Base-by-base conservation (phyloP, 805 yeast species). In the Zygoascus ofunaensis region DNA sequence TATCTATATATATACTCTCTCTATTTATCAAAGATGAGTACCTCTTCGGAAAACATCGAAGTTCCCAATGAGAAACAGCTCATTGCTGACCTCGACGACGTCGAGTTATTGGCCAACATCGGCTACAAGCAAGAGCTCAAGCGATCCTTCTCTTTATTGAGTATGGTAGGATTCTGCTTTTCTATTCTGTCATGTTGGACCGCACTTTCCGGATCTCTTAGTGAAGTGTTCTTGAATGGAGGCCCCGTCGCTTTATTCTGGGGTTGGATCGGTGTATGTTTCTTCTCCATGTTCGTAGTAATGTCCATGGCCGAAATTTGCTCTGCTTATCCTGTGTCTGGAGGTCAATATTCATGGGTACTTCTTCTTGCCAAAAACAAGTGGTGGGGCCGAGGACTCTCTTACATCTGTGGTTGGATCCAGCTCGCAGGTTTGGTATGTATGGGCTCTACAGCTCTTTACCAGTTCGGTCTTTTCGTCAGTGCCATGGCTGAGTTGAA, bases 301-400 rank as follows among this genome's bases (percentile, higher is more conserved):
- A 60, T 71, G 37, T 71, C 79, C 17, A 67, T 80, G 73, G 84
- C 84, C 0, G 87, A 80, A 54, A 66, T 80, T 19, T 73, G 82
- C 14, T 70, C 76, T 23, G 81, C 82, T 3, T 76, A 73, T 58
- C 87, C 87, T 24, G 79, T 80, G 8, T 68, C 81, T 15, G 76
- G 83, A 18, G 87, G 87, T 37, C 73, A 81, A 14, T 83, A 82
- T 41, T 79, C 79, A 48, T 83, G 86, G 47, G 79, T 79, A 1
- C 70, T 77, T n/a, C 50, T 55, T 39, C 45, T 59, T 24, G 53
- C 55, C 5, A n/a, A 26, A 28, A 42, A 41, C 14, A 51, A 45
- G 3, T 37, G 35, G 30, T 51, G 50, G 48, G 51, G 53, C 5
- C 37, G 42, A 30, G 49, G 43, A 12, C 34, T 44, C 10, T 49